These are phyloP conservation scores for Tanacetum coccineum DNA, from an alignment of 129 eudicot species.

Conservation along the genomic window DNA sequence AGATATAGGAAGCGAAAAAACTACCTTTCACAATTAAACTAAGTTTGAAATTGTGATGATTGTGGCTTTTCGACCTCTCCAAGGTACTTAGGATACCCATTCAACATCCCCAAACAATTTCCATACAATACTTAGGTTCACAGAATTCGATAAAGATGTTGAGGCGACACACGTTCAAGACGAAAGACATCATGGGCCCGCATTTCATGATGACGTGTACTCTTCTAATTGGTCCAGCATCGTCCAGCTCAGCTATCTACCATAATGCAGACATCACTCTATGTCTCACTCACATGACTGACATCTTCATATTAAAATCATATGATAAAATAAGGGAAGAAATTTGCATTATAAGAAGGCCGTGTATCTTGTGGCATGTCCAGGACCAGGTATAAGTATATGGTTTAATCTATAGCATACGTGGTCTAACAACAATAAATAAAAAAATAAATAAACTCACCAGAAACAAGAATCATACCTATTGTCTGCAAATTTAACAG, in stretches of 20 bases:
- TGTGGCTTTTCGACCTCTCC: slow-evolving; percentile 10
- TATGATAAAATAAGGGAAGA: slow-evolving; percentile 14
- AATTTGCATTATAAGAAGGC: not conserved
- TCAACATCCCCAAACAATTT: slow-evolving; percentile 1
- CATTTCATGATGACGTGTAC: slow-evolving; percentile 16
- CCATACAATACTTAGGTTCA: not conserved
- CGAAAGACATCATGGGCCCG: slow-evolving; percentile 11
- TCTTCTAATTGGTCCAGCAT: not conserved
- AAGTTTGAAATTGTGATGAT: not conserved
- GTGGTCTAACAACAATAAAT: slow-evolving; percentile 12
- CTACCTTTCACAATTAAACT: not conserved
- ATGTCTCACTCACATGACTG: slow-evolving; percentile 19
- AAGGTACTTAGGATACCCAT: slow-evolving; percentile 7
- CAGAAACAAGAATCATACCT: slow-evolving; percentile 5
- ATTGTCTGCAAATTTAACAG: slow-evolving; percentile 15
- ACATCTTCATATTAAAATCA: slow-evolving; percentile 16
- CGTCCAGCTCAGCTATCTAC: slow-evolving; percentile 22
- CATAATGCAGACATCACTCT: slow-evolving; percentile 22
- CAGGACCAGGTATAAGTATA: slow-evolving; percentile 22
- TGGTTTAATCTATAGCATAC: slow-evolving; percentile 9
- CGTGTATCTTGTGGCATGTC: slow-evolving; percentile 23
- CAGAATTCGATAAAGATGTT: not conserved
- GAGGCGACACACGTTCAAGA: slow-evolving; percentile 17
- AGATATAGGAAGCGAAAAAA: not conserved
- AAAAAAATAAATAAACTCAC: slow-evolving; percentile 14